phyloP scores from a whole-genome alignment of 306 rosid genomes.

The Luffa aegyptiaca region DNA sequence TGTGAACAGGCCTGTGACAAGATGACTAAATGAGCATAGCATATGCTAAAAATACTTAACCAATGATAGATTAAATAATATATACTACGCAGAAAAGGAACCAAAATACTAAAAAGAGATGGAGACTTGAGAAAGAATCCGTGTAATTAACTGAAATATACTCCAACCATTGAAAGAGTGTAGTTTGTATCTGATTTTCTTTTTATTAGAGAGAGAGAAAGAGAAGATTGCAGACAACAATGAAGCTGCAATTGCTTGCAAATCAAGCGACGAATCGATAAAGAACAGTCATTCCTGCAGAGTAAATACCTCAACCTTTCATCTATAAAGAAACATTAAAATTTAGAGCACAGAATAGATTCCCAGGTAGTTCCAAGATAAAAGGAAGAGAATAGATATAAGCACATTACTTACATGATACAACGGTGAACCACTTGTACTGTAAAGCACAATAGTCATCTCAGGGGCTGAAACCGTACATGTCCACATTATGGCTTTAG shows the following conservation, averaged over 20 bases:
- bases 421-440: constrained; percentile 56
- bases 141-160: neutral
- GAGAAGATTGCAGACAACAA: neutral
- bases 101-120: neutral
- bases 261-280: neutral
- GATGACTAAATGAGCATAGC: neutral
- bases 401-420: constrained; percentile 67
- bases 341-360: constrained; percentile 1
- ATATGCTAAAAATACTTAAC: neutral
- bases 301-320: neutral
- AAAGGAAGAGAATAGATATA: constrained; percentile 4
- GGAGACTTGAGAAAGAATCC: neutral
- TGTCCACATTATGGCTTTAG: constrained; percentile 83
- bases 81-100: neutral
- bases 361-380: constrained; percentile 6
- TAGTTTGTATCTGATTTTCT: too few species aligned
- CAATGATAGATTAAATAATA: neutral
- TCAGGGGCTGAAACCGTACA: constrained; percentile 97
- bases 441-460: constrained; percentile 75
- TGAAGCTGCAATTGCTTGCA: neutral
- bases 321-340: neutral
- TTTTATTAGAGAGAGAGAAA: neutral
- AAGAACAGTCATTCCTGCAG: neutral
- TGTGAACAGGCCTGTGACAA: constrained; percentile 70
- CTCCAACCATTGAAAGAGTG: too few species aligned